A percentile compares a stretch with the other conserved stretches of the same genome.
These are phyloP conservation scores for Ampelomyces quisqualis DNA, from an alignment of 2,329 filamentous ascomycete genomes.

Conservation along the genomic window DNA sequence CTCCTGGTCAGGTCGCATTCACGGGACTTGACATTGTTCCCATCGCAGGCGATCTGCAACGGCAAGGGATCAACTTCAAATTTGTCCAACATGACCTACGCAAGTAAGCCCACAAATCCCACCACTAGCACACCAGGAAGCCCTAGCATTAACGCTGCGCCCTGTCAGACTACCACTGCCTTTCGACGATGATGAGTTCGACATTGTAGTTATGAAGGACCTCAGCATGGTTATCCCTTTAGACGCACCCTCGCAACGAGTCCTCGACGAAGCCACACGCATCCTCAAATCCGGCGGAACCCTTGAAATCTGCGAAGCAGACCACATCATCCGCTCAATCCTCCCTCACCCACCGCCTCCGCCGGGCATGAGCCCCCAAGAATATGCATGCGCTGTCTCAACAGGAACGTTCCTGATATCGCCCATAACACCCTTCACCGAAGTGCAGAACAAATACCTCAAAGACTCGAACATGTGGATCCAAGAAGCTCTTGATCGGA, in stretches of 20 bases:
- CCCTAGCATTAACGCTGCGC: no score
- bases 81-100: conserved; percentile 88
- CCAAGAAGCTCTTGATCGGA: conserved; percentile 69
- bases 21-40: conserved; percentile 81
- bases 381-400: conserved; percentile 63
- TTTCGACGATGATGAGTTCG: conserved; percentile 76
- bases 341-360: conserved; percentile 71
- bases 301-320: conserved; percentile 86
- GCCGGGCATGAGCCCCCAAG: conserved; percentile 59
- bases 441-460: conserved; percentile 78
- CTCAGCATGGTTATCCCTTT: conserved; percentile 67
- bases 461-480: conserved; percentile 84
- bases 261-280: conserved; percentile 74
- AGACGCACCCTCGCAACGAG: conserved; percentile 54
- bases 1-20: conserved; percentile 58
- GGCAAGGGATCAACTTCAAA: conserved; percentile 79
- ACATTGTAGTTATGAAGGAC: conserved; percentile 87
- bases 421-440: conserved; percentile 76
- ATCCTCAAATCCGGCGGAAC: conserved; percentile 75
- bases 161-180: conserved; percentile 62
- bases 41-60: conserved; percentile 63
- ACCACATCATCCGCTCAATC: conserved; percentile 80
- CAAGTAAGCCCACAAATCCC: no score
- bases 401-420: conserved; percentile 83
- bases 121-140: no score